Conservation (phyloP, 1,284 basidiomycete species). For the Clitocybe nebularis region DNA sequence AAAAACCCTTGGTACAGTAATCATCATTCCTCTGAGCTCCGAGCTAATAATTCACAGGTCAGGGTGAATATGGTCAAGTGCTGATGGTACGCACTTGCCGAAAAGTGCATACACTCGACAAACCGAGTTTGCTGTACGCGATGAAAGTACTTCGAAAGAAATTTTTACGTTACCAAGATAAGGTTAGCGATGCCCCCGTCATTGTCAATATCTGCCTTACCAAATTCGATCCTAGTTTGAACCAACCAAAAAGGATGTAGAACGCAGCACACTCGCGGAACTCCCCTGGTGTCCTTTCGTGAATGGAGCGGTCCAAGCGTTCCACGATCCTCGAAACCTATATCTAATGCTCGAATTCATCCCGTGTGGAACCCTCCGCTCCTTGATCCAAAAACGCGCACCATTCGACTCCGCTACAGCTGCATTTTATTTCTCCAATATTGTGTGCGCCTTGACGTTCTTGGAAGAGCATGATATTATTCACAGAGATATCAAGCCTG, state of each 20-base stretch:
- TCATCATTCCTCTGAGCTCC: conserved; percentile 1
- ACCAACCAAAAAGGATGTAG: conserved; percentile 28
- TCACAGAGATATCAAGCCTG: conserved; percentile 85
- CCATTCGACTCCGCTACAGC: conserved; percentile 29
- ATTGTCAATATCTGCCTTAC: background rate
- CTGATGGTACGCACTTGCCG: conserved; percentile 33
- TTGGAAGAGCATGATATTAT: conserved; percentile 49
- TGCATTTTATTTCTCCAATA: conserved; percentile 52
- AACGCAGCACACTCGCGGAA: conserved; percentile 33
- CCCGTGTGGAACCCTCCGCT: conserved; percentile 36
- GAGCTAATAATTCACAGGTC: conserved; percentile 23
- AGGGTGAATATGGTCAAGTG: conserved; percentile 37
- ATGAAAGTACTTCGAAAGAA: conserved; percentile 39
- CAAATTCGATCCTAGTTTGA: background rate
- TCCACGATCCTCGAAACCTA: conserved; percentile 41
- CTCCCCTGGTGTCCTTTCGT: conserved; percentile 54
- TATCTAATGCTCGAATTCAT: conserved; percentile 49
- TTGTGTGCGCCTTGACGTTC: conserved; percentile 71
- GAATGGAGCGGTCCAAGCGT: conserved; percentile 37
- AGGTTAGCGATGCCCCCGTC: conserved; percentile 2
- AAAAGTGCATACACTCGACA: conserved; percentile 24
- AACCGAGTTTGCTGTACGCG: conserved; percentile 30
- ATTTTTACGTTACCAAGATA: conserved; percentile 19
- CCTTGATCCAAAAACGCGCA: conserved; percentile 27
- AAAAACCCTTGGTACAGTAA: conserved; percentile 31